These are phyloP conservation scores for Pyronema omphalodes DNA, from an alignment of 495 filamentous ascomycete species.

Conservation along the genomic window DNA sequence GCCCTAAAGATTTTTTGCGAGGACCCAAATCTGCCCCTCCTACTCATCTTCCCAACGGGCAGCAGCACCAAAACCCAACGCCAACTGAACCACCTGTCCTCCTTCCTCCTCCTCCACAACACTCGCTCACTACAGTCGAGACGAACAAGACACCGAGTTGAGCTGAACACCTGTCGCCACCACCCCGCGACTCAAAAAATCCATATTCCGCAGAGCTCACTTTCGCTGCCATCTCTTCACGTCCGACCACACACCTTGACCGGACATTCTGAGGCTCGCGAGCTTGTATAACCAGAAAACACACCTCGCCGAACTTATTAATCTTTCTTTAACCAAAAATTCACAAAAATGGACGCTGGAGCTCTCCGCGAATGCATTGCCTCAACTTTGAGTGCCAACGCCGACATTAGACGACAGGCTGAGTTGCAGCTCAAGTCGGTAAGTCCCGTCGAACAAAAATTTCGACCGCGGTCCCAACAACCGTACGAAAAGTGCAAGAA, in stretches of 20 bases:
- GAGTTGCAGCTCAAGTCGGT: constrained; percentile 92
- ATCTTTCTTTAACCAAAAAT: not conserved
- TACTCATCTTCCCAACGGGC: not conserved
- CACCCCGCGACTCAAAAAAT: not conserved
- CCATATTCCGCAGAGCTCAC: not conserved
- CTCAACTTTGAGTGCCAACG: constrained; percentile 70
- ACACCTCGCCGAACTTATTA: not conserved
- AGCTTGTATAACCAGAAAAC: not conserved
- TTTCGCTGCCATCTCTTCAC: not conserved
- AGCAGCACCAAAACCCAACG: not conserved
- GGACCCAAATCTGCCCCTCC: not conserved
- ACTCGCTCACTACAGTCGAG: not conserved
- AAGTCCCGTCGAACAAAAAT: constrained; percentile 1
- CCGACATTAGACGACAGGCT: constrained; percentile 64
- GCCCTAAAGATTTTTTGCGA: constrained; percentile 1
- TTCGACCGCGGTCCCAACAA: not conserved
- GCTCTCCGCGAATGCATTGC: constrained; percentile 72
- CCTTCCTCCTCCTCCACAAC: not conserved
- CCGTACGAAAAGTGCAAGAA: constrained; percentile 3
- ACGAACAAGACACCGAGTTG: not conserved
- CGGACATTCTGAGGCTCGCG: not conserved
- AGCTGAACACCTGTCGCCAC: not conserved
- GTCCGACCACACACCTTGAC: not conserved
- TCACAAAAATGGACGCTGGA: constrained; percentile 57
- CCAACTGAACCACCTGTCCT: not conserved